Percentiles rank a stretch among this genome's conserved stretches.
These are phyloP conservation scores for Solanum etuberosum DNA, from an alignment of 257 asterid genomes.

Conservation along the genomic window DNA sequence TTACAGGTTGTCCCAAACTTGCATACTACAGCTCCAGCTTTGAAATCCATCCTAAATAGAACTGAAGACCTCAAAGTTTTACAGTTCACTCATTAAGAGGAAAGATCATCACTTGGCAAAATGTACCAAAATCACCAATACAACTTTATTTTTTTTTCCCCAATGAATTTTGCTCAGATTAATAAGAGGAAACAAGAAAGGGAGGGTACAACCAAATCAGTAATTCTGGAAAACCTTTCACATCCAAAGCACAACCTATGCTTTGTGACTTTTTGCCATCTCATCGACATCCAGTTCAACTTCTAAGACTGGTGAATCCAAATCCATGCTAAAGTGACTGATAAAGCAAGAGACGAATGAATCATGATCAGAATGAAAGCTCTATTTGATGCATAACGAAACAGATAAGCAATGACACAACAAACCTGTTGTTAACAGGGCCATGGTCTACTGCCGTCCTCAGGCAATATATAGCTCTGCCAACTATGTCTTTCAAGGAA, in stretches of 20 bases:
- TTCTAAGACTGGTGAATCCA: slow-evolving; percentile 59
- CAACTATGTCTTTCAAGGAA: slow-evolving; percentile 49
- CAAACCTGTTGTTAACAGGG: slow-evolving; percentile 69
- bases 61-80: neutral
- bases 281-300: slow-evolving; percentile 81
- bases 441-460: slow-evolving; percentile 76
- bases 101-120: neutral
- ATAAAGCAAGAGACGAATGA: slow-evolving; percentile 1
- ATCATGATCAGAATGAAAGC: neutral
- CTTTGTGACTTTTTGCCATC: slow-evolving; percentile 60
- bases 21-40: neutral
- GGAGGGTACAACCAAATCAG: neutral
- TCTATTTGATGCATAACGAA: neutral
- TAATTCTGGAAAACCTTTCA: neutral
- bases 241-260: slow-evolving; percentile 12
- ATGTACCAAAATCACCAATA: neutral
- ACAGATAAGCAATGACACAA: neutral
- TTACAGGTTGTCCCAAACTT: neutral
- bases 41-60: neutral
- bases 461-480: slow-evolving; percentile 71
- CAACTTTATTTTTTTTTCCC: neutral
- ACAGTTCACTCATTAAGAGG: neutral
- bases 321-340: slow-evolving; percentile 36
- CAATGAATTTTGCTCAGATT: neutral
- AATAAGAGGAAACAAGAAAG: neutral